Conservation (phyloP, 495 filamentous ascomycete genomes). For the Ramalina intermedia region DNA sequence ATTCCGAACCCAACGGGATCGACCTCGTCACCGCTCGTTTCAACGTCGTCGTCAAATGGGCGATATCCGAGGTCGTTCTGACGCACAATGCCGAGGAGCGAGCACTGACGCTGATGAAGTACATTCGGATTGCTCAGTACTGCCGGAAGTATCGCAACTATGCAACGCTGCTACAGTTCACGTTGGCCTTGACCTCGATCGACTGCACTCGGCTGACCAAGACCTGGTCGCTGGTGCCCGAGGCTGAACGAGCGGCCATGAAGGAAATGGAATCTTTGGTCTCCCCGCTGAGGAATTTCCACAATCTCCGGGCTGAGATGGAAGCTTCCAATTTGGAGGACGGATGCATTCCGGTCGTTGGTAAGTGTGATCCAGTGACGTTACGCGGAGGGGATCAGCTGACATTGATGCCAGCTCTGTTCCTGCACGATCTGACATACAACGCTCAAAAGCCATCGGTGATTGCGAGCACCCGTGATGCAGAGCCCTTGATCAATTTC, state of each 20-base stretch:
- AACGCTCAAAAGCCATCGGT: conserved; percentile 78
- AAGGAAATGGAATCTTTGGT: conserved; percentile 72
- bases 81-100: conserved; percentile 73
- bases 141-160: conserved; percentile 81
- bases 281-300: conserved; percentile 81
- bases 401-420: conserved; percentile 38
- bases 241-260: conserved; percentile 54
- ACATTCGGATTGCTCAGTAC: conserved; percentile 81
- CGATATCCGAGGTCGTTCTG: conserved; percentile 77
- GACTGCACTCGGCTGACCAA: conserved; percentile 60
- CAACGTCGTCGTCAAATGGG: conserved; percentile 97
- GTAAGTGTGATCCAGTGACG: conserved; percentile 28
- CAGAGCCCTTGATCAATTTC: conserved; percentile 80
- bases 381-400: neutral
- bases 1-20: conserved; percentile 71
- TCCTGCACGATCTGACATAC: conserved; percentile 93
- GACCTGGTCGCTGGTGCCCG: conserved; percentile 72
- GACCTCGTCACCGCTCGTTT: conserved; percentile 94
- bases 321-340: conserved; percentile 59
- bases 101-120: conserved; percentile 71
- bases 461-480: conserved; percentile 39
- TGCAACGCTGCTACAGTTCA: conserved; percentile 90
- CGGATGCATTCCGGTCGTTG: conserved; percentile 94
- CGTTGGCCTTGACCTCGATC: conserved; percentile 74
- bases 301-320: conserved; percentile 82